Base-by-base conservation (phyloP, 768 basidiomycete genomes). In the Pisolithus albus region DNA sequence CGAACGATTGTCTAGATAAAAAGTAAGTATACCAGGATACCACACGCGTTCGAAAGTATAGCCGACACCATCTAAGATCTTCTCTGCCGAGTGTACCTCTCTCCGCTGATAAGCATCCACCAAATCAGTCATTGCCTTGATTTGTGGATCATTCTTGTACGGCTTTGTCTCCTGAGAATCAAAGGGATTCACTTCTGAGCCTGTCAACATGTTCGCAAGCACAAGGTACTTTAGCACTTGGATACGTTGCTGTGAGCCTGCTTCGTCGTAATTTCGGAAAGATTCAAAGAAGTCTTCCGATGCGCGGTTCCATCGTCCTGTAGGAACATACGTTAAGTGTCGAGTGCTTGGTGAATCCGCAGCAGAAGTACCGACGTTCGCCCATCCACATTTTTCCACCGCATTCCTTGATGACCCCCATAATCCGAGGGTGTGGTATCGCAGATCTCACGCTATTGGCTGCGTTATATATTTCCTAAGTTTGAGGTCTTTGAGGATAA, bases 381-480 rank as follows among this genome's bases (percentile, higher is more conserved):
- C 91, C 92, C 96, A 99, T 98, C 94, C 96, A 98, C 96, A 99
- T 99, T 72, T 99, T 99, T 2, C 96, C 96, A 15, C 96, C 96
- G 59, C 95, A 98, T 69, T 99, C 96, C 64, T 94, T 91, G 72
- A 99, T 98, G 47, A 98, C 92, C 40, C 95, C 96, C 88, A 97
- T 94, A 62, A 98, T 97, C 28, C 92, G 81, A 9, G 96, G 96
- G 72, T 98, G 96, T 15, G 96, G 93, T 55, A 99, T 97, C 9
- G 96, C 96, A 7, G 92, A 93, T 21, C 91, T 87, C 47, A 99
- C 90, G 41, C 83, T 81, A 56, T 89, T 89, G 11, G 91, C 86
- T 9, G 95, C 93, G 58, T 96, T 94, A 72, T 99, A 99, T 49
- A 98, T 96, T 70, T 96, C 93, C 92, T 96, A 24, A 16, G 50